A percentile compares a stretch with the other conserved stretches of the same genome.
phyloP scores from a whole-genome alignment of 176 grass and related monocot species.

The Oryza australiensis region DNA sequence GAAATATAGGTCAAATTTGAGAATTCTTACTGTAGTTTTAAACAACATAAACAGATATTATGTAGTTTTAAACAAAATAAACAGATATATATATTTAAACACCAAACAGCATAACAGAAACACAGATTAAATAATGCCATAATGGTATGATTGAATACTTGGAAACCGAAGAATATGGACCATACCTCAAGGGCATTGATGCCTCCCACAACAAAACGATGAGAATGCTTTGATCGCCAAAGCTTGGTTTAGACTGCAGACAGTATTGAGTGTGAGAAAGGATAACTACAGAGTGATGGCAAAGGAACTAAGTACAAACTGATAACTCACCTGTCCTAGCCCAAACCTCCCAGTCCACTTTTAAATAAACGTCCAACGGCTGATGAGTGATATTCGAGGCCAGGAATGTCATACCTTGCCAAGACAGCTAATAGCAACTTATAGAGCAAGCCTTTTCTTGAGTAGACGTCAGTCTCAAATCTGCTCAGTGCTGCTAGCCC shows the following conservation, averaged over 20 bases:
- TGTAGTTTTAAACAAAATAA: background rate
- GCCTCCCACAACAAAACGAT: slow-evolving; percentile 88
- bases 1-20: background rate
- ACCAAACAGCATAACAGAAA: slow-evolving; percentile 7
- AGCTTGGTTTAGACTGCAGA: slow-evolving; percentile 88
- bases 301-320: background rate
- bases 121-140: background rate
- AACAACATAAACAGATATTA: background rate
- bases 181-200: slow-evolving; percentile 89
- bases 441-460: slow-evolving; percentile 83
- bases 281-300: background rate
- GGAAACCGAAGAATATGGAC: slow-evolving; percentile 12
- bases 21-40: background rate
- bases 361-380: slow-evolving; percentile 89
- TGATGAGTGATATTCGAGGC: slow-evolving; percentile 88
- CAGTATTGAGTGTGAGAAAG: slow-evolving; percentile 14
- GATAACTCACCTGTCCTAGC: slow-evolving; percentile 73
- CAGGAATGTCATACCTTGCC: slow-evolving; percentile 64
- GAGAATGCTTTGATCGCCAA: slow-evolving; percentile 87
- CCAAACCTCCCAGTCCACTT: slow-evolving; percentile 92
- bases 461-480: slow-evolving; percentile 71
- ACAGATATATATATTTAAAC: background rate
- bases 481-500: slow-evolving; percentile 60
- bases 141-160: slow-evolving; percentile 22
- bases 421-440: slow-evolving; percentile 81